These are phyloP conservation scores for Xylaria hypoxylon DNA, from an alignment of 2,329 filamentous ascomycete genomes.

Conservation along the genomic window DNA sequence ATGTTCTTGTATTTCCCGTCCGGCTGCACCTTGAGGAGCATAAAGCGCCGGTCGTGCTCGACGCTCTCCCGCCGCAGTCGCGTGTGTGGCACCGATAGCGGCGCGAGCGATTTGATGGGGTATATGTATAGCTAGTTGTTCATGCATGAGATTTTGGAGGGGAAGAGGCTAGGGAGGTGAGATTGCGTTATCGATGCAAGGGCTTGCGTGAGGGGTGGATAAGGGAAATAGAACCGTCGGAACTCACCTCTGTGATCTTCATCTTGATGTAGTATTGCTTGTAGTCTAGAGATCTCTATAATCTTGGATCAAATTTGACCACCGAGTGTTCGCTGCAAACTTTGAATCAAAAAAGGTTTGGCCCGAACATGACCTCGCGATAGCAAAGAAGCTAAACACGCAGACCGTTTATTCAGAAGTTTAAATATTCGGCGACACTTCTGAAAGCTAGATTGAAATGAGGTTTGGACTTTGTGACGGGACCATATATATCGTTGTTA, in stretches of 20 bases:
- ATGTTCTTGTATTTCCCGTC: conserved; percentile 55
- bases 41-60: conserved; percentile 75
- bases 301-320: not conserved
- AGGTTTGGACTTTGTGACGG: too few species aligned
- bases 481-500: too few species aligned
- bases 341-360: conserved; percentile 13
- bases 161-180: too few species aligned
- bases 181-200: not conserved
- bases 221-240: not conserved
- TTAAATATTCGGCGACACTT: not conserved
- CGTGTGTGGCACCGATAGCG: conserved; percentile 65
- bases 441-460: not conserved
- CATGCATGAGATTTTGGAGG: not conserved
- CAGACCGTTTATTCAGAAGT: not conserved
- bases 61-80: conserved; percentile 72
- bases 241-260: conserved; percentile 38
- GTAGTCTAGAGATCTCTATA: not conserved
- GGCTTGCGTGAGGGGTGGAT: not conserved
- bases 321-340: not conserved
- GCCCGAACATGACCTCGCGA: not conserved
- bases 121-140: conserved; percentile 73
- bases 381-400: not conserved
- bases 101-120: conserved; percentile 77
- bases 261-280: conserved; percentile 20
- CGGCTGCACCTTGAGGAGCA: conserved; percentile 69